These are phyloP conservation scores for Malassezia nana DNA, from an alignment of 1,284 basidiomycete species.

Conservation along the genomic window DNA sequence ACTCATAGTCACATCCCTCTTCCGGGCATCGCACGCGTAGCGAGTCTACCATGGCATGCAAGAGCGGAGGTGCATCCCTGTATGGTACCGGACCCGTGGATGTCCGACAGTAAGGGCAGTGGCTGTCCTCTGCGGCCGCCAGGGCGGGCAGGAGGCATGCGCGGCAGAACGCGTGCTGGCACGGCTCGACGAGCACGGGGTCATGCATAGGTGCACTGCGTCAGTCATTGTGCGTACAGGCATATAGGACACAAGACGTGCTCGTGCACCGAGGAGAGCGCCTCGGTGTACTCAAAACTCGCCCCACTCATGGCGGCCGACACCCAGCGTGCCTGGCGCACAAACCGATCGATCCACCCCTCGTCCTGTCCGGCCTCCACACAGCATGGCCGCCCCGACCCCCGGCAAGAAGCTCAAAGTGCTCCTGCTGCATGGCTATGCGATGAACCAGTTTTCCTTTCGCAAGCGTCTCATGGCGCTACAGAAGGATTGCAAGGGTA, in stretches of 20 bases:
- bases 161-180: conserved; percentile 3
- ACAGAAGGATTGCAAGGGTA: conserved; percentile 33
- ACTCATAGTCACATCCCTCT: not conserved
- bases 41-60: not conserved
- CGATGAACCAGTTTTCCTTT: conserved; percentile 38
- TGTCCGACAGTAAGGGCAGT: conserved; percentile 4
- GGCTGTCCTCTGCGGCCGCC: not conserved
- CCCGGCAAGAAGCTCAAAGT: conserved; percentile 26
- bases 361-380: not conserved
- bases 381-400: not conserved
- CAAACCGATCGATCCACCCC: not conserved
- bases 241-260: conserved; percentile 1
- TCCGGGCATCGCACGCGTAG: not conserved
- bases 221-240: not conserved
- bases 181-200: not conserved
- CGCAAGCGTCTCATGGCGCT: conserved; percentile 32
- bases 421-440: conserved; percentile 44
- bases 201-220: not conserved
- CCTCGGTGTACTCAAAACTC: not conserved
- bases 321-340: no score
- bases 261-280: not conserved
- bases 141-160: not conserved
- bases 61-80: not conserved
- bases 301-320: not conserved
- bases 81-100: no score